Evolutionary conservation across 2,329 filamentous ascomycete species (phyloP), one percentile per base, ranked within the genome.

Genomic region (Fusarium sp.): DNA sequence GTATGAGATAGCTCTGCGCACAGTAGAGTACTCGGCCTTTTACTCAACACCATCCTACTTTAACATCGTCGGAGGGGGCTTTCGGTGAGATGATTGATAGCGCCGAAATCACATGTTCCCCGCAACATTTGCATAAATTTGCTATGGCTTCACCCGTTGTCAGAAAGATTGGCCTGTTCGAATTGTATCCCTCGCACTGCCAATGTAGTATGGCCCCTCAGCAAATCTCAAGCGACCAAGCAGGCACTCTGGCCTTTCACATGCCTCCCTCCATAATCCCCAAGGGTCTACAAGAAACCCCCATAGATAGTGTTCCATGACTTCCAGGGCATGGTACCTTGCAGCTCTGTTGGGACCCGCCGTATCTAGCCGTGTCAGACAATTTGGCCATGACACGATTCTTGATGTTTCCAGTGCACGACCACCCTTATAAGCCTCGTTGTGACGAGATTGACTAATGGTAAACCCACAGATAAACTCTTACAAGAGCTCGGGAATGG

Each of bases 51-150:
- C 42, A 54, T 54, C 23, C 62, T 38, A 35, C 33, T 35, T 35
- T 18, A 52, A 66, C 55, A 58, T 54, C 39, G 62, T 76, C 52
- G 63, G 55, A 54, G 66, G 63, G 68, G 73, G 72, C 66, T 70
- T 69, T 67, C 70, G 73, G 73, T 70, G 63, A 74, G 73, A 71
- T 70, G 57, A 60, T 70, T 69, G 69, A 74, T 76, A 69, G 64
- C 68, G 62, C 64, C 67, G 51, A 60, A 72, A 73, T 73, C 68
- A 74, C 61, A 62, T 71, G 67, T 73, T 64, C 66, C 66, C 72
- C 72, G 57, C 60, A 60, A 60, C 33, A 58, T 62, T 44, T 37
- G 42, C 59, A 54, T 49, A 64, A 48, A 59, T 35, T 54, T 67
- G 45, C 51, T 18, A 51, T 51, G 44, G 51, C 62, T 72, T 57